Percentiles rank a stretch among this genome's conserved stretches.
phyloP scores from a whole-genome alignment of 305 asterid genomes.

The Caryopteris hybrid region DNA sequence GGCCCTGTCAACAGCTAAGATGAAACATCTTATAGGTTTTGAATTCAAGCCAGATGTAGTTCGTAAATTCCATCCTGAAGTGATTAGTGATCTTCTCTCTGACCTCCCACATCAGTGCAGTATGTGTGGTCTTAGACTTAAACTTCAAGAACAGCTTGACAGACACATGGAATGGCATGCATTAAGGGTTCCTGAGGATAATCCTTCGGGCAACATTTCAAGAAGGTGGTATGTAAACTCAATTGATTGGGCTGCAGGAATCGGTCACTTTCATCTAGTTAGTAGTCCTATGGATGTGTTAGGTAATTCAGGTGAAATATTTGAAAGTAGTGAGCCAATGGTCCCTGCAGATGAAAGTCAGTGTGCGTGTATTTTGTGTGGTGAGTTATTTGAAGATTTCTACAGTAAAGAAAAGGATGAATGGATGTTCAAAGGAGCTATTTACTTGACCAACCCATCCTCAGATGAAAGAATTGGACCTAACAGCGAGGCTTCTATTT shows the following conservation, averaged over 20 bases:
- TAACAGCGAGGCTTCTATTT: slow-evolving; percentile 23
- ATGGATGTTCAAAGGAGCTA: slow-evolving; percentile 95
- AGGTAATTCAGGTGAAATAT: slow-evolving; percentile 34
- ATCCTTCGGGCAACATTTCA: slow-evolving; percentile 33
- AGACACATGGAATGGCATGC: slow-evolving; percentile 73
- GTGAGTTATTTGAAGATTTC: slow-evolving; percentile 82
- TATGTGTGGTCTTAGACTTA: slow-evolving; percentile 59
- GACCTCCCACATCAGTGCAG: slow-evolving; percentile 64
- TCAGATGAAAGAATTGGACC: slow-evolving; percentile 23
- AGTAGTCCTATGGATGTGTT: slow-evolving; percentile 24
- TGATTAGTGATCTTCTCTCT: slow-evolving; percentile 60
- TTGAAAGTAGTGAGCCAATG: slow-evolving; percentile 49
- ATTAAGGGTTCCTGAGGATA: slow-evolving; percentile 26
- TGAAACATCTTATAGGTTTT: slow-evolving; percentile 62
- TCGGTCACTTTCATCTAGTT: slow-evolving; percentile 19
- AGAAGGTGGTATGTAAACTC: slow-evolving; percentile 64
- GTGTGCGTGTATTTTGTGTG: slow-evolving; percentile 82
- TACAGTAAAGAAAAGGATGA: slow-evolving; percentile 55
- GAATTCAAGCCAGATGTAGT: slow-evolving; percentile 69
- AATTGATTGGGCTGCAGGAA: slow-evolving; percentile 57
- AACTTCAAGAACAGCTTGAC: slow-evolving; percentile 52
- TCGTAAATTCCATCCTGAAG: slow-evolving; percentile 59
- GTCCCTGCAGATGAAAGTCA: slow-evolving; percentile 93
- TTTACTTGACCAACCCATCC: slow-evolving; percentile 43
- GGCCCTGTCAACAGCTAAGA: slow-evolving; percentile 32